A percentile compares a stretch with the other conserved stretches of the same genome.
phyloP scores from a whole-genome alignment of 148 eudicot genomes.

The Limonium bicolor region DNA sequence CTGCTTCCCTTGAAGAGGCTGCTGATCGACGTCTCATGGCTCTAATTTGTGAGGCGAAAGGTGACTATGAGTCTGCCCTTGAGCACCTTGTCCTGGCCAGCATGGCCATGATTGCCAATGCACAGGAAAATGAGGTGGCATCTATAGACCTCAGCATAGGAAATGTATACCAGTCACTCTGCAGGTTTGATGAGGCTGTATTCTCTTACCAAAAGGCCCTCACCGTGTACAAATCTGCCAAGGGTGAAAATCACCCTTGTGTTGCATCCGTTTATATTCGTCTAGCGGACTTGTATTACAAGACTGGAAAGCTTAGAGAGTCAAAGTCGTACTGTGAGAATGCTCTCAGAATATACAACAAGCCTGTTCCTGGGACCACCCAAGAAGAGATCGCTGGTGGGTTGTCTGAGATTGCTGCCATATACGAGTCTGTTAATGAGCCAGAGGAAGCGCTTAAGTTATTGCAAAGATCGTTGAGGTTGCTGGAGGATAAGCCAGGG shows the following conservation, averaged over 20 bases:
- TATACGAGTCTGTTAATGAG: slow-evolving; percentile 79
- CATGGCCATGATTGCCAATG: slow-evolving; percentile 99
- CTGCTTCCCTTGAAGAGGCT: slow-evolving; percentile 95
- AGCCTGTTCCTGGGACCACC: slow-evolving; percentile 91
- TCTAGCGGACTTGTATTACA: slow-evolving; percentile 81
- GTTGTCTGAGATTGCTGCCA: slow-evolving; percentile 76
- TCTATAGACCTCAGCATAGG: slow-evolving; percentile 89
- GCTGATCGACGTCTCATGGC: slow-evolving; percentile 99
- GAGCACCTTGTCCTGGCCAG: slow-evolving; percentile 97
- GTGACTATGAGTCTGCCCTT: slow-evolving; percentile 75
- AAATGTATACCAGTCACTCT: slow-evolving; percentile 61
- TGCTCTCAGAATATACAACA: slow-evolving; percentile 85
- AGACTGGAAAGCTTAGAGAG: slow-evolving; percentile 89
- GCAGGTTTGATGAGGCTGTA: slow-evolving; percentile 82
- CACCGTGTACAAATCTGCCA: slow-evolving; percentile 86
- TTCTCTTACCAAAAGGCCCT: slow-evolving; percentile 95
- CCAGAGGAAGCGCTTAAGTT: slow-evolving; percentile 87
- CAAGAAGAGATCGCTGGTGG: slow-evolving; percentile 90
- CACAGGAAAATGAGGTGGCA: slow-evolving; percentile 94
- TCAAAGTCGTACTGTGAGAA: slow-evolving; percentile 93
- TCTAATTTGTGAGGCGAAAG: slow-evolving; percentile 92
- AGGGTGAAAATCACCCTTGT: slow-evolving; percentile 93
- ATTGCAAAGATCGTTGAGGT: slow-evolving; percentile 67
- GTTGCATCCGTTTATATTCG: slow-evolving; percentile 89
- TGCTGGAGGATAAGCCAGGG: slow-evolving; percentile 82